Base-by-base conservation (phyloP, 2,329 filamentous ascomycete genomes). In the Alternaria conjuncta region DNA sequence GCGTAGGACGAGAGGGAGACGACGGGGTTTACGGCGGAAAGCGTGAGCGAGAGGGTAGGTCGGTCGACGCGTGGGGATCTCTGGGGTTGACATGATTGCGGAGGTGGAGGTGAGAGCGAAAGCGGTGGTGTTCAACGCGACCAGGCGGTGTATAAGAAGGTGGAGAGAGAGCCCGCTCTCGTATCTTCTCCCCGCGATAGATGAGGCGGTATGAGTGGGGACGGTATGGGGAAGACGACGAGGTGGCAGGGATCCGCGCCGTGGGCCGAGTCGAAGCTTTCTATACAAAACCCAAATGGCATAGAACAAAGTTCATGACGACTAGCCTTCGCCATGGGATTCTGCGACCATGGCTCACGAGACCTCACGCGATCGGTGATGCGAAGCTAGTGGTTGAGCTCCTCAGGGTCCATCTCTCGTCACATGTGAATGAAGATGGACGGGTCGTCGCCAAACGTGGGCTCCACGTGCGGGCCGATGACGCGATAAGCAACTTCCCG, bases 1-100 rank as follows among this genome's bases (percentile, higher is more conserved):
- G 65, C 88, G 85, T 46, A 90, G 82, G 15, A 89, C 88, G 6
- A 90, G 82, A 15, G 88, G 88, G 82, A 88, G 86, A 78, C 88
- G 86, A 5, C 81, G 77, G 25, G 83, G 83, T 71, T 85, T 85
- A 50, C 78, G 80, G 64, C 83, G 81, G 41, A 78, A 76, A 15
- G 80, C 78, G 65, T 84, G 76, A 53, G 82, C 83, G 44, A 82
- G 76, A 3, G 83, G 82, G 66, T 83, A 83, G 4, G 82, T 84
- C 15, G 82, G 78, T n/a, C 68, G 71, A 51, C 77, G 77, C 46
- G 60, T 57, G 25, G 64, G 69, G 15, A 32, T 28, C n/a, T 50
- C 44, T 11, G 66, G 61, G 10, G 63, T 51, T 4, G 65, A 26
- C 67, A 66, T 66, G 51, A 18, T 57, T 51, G 46, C 41, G 9